Evolutionary conservation across 2,329 filamentous ascomycete genomes (phyloP).

Genomic region (Penicillium sp.): DNA sequence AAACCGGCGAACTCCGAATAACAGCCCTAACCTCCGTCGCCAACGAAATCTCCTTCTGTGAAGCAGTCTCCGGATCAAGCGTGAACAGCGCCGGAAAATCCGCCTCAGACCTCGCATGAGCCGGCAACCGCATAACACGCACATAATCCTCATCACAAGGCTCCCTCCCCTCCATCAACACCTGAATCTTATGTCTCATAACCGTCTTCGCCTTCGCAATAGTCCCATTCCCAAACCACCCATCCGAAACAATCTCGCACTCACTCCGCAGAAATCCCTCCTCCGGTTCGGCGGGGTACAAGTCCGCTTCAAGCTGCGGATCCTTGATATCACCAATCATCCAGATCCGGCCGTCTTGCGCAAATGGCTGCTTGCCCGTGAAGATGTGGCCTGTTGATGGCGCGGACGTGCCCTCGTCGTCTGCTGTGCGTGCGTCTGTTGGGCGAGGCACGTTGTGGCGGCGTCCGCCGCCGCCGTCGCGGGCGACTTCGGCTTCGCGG

Average conservation of each 20-base stretch:
- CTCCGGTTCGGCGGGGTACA: slow-evolving; percentile 57
- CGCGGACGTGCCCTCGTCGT: neutral
- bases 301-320: slow-evolving; percentile 62
- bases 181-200: slow-evolving; percentile 80
- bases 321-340: slow-evolving; percentile 91
- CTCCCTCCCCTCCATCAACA: slow-evolving; percentile 49
- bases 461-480: slow-evolving; percentile 32
- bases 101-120: slow-evolving; percentile 26
- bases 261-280: slow-evolving; percentile 51
- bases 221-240: slow-evolving; percentile 80
- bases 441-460: slow-evolving; percentile 29
- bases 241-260: slow-evolving; percentile 62
- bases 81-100: slow-evolving; percentile 26
- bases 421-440: slow-evolving; percentile 3
- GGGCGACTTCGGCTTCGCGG: slow-evolving; percentile 32
- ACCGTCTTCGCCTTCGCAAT: slow-evolving; percentile 80
- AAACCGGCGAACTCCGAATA: slow-evolving; percentile 32
- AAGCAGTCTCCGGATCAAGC: slow-evolving; percentile 23
- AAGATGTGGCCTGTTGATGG: slow-evolving; percentile 62
- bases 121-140: slow-evolving; percentile 39
- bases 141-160: slow-evolving; percentile 37
- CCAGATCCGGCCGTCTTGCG: slow-evolving; percentile 83
- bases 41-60: slow-evolving; percentile 27
- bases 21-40: slow-evolving; percentile 37
- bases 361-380: slow-evolving; percentile 66